These are phyloP conservation scores for Escovopsis sp. DNA, from an alignment of 2,329 filamentous ascomycete genomes.

Conservation along the genomic window DNA sequence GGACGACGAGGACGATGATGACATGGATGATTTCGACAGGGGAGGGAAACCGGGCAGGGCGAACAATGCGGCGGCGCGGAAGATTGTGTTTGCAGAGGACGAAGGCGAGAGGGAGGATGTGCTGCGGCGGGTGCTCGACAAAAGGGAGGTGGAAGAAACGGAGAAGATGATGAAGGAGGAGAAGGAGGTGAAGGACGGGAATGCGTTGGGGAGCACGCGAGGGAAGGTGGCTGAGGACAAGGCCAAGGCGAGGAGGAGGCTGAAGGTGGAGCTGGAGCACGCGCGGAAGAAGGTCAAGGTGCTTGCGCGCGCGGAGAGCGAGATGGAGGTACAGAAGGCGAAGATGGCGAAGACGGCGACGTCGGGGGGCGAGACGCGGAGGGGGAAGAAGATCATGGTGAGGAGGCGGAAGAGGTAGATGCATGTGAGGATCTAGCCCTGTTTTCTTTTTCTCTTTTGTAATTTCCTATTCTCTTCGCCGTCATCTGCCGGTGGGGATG, in stretches of 20 bases:
- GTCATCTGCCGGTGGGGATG: too few species aligned
- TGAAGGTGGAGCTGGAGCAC: constrained; percentile 32
- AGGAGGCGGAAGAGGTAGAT: constrained; percentile 43
- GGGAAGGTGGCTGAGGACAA: constrained; percentile 18
- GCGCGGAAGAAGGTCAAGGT: constrained; percentile 39
- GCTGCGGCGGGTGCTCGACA: constrained; percentile 15
- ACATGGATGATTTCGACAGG: constrained; percentile 15
- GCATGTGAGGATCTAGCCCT: too few species aligned
- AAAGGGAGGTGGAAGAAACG: too few species aligned
- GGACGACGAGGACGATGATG: constrained; percentile 14
- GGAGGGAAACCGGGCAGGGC: constrained; percentile 17
- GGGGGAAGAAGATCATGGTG: constrained; percentile 47
- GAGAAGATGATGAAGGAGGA: constrained; percentile 16
- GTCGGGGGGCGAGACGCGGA: constrained; percentile 41
- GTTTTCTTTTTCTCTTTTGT: too few species aligned
- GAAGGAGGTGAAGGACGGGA: constrained; percentile 10
- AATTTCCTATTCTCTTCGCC: too few species aligned
- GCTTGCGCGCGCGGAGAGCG: constrained; percentile 38
- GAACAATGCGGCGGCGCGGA: constrained; percentile 24
- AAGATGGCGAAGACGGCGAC: constrained; percentile 52
- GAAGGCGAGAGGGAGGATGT: constrained; percentile 20
- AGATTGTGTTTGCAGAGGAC: constrained; percentile 36
- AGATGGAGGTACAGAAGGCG: constrained; percentile 42
- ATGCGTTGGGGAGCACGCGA: constrained; percentile 8
- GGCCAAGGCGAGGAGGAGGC: constrained; percentile 26